Base-by-base conservation (phyloP, 2,329 filamentous ascomycete genomes). In the Dactylella cylindrospora region DNA sequence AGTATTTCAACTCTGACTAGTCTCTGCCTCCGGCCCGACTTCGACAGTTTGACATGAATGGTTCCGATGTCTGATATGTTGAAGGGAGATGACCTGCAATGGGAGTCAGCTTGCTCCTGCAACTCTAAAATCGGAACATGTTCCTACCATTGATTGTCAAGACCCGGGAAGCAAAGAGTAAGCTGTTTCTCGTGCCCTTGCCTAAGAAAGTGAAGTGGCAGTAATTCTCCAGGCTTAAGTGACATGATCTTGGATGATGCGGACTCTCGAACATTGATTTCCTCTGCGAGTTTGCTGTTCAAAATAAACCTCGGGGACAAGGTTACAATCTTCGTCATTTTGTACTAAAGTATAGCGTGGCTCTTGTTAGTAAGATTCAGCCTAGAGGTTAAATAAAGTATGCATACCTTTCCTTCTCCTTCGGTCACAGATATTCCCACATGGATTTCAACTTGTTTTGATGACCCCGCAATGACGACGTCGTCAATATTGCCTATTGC, bases 41-140 rank as follows among this genome's bases (percentile, higher is more conserved):
- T 95, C 15, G 91, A 88, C 57, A 98, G 81, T 75, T 98, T 98
- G 73, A 98, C 82, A 71, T 98, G 89, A 0, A 89, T 85, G 10
- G 86, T 94, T 15, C 93, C 93, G 35, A 97, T 80, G 70, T 97
- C 93, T 0, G 90, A 90, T 69, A 98, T 96, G 71, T 95, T 95
- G 77, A 98, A 96, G 0, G 93, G 90, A 9, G 93, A 93, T 0
- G 91, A 95, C 68, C 51, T 57, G 35, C 6, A 5, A 25, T 35
- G 33, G 5, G 9, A 13, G 20, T 40, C 17, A 57, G 36, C 17
- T 39, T 20, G 39, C 9, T 9, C 35, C 35, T 12, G 17, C 9
- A 19, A 39, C 8, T 10, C 8, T 17, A 12, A 39, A 39, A n/a
- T 3, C 19, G 10, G 5, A 23, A 28, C 22, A 19, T 5, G 17